phyloP scores from a whole-genome alignment of 805 yeast species.

The Kazachstania bromeliacearum region DNA sequence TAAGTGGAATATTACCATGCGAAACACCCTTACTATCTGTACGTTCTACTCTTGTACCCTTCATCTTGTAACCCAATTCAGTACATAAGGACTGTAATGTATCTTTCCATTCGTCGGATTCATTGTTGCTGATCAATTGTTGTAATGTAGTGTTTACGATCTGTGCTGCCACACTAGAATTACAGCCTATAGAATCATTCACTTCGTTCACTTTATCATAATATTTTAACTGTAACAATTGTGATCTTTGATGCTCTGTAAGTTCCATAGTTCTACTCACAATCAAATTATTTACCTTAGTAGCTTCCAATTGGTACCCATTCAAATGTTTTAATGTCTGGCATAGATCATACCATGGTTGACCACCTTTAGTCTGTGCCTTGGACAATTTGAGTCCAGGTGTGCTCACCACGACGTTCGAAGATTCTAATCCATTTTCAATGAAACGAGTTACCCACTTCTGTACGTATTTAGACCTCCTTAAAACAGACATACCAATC shows the following conservation, averaged over 20 bases:
- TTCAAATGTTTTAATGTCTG: neutral
- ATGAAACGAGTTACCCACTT: neutral
- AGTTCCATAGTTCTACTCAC: neutral
- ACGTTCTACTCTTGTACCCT: too few species aligned
- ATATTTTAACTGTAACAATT: constrained; percentile 6
- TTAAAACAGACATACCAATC: constrained; percentile 15
- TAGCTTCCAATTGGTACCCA: neutral
- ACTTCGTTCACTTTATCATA: constrained; percentile 1
- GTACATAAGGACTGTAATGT: neutral
- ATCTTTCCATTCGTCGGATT: too few species aligned
- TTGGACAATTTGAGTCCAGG: constrained; percentile 11
- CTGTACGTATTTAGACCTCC: constrained; percentile 6
- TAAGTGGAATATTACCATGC: neutral
- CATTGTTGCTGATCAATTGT: neutral
- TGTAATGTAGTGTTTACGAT: constrained; percentile 1
- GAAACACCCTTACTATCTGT: too few species aligned
- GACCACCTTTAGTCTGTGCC: constrained; percentile 1
- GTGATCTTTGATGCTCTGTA: neutral
- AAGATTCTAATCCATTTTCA: neutral
- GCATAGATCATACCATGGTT: neutral
- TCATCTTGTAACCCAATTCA: constrained; percentile 22
- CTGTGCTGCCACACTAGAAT: neutral
- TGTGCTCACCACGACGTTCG: constrained; percentile 2
- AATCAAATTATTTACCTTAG: neutral
- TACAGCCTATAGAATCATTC: neutral